Evolutionary conservation across 139 green algal genomes (phyloP), one percentile per base, ranked within the genome.

Genomic region (Chlorella sp.): DNA sequence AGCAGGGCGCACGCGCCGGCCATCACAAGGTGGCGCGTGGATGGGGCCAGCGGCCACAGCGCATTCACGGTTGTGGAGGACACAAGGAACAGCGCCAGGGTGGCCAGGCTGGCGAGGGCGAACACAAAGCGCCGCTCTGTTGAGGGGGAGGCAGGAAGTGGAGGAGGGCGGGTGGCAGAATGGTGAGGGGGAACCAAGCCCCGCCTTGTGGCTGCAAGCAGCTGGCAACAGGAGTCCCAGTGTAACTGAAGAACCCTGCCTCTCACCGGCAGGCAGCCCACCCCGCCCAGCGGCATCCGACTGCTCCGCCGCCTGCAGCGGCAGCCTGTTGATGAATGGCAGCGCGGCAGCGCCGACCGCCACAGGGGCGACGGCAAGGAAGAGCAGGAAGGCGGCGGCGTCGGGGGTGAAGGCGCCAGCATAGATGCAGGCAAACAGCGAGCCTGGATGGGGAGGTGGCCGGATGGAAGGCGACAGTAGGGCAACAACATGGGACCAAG

Each of bases 1-100:
- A 94, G 69, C 84, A 94, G 84, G 36, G 83, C 28, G 41, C 84
- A 25, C 55, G 89, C 83, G n/a, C 88, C 86, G 3, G 51, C 81
- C 21, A 81, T 67, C 13, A 85, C 32, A 1, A 25, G 57, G 15
- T 63, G 51, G 12, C 56, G 79, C 3, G 72, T 47, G 32, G 47
- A 16, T 23, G 34, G 30, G 70, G 32, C 34, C 20, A 86, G 28
- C 28, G 68, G 36, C 18, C 44, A 39, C 32, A 44, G 4, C 32
- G 68, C 32, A 23, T 44, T 38, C 34, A 74, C 32, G 9, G 68
- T 74, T 34, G 68, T 84, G 47, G 78, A 76, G 7, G 41, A 78
- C 25, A 89, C 86, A 55, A 94, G 89, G 80, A 86, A 94, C 3
- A 93, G 28, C 2, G 91, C 90, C n/a, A 95, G 26, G 12, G 78